Percentiles rank a stretch among this genome's conserved stretches.
Conservation (phyloP, 495 filamentous ascomycete genomes). For the Trichocladium uniseriatum region DNA sequence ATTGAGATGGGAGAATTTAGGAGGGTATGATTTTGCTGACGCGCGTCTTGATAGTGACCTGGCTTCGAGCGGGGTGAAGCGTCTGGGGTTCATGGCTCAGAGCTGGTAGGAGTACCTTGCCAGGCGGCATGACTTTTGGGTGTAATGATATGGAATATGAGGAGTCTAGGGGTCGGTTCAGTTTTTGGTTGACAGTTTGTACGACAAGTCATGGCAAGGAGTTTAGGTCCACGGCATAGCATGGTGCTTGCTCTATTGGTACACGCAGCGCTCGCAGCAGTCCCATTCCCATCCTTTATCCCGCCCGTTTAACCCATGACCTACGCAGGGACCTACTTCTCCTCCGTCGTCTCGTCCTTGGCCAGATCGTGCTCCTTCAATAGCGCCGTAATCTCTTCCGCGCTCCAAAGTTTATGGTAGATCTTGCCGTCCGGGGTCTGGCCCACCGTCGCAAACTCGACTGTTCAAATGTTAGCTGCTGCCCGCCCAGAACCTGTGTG, state of each 20-base stretch:
- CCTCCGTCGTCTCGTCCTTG: conserved; percentile 73
- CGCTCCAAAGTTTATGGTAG: conserved; percentile 95
- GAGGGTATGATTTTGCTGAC: conserved; percentile 16
- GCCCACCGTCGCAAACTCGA: conserved; percentile 97
- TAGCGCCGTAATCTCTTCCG: conserved; percentile 90
- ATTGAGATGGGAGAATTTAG: conserved; percentile 11
- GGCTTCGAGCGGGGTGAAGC: no score
- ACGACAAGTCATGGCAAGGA: conserved; percentile 1
- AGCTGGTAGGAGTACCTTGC: no score
- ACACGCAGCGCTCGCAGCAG: conserved; percentile 21
- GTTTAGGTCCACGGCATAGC: conserved; percentile 1
- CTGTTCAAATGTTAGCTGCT: conserved; percentile 36
- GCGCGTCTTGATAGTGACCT: neutral
- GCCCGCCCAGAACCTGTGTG: neutral
- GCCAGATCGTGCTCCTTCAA: conserved; percentile 92
- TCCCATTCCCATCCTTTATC: conserved; percentile 2
- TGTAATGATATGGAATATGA: no score
- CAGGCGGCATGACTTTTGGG: no score
- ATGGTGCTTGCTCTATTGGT: conserved; percentile 17
- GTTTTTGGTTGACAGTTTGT: neutral
- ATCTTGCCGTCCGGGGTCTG: conserved; percentile 90
- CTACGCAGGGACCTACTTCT: conserved; percentile 37
- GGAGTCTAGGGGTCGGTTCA: neutral
- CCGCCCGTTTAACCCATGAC: neutral
- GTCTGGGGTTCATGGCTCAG: no score